Evolutionary conservation across 2,329 filamentous ascomycete genomes (phyloP).

Genomic region (Dactylellina sp.): DNA sequence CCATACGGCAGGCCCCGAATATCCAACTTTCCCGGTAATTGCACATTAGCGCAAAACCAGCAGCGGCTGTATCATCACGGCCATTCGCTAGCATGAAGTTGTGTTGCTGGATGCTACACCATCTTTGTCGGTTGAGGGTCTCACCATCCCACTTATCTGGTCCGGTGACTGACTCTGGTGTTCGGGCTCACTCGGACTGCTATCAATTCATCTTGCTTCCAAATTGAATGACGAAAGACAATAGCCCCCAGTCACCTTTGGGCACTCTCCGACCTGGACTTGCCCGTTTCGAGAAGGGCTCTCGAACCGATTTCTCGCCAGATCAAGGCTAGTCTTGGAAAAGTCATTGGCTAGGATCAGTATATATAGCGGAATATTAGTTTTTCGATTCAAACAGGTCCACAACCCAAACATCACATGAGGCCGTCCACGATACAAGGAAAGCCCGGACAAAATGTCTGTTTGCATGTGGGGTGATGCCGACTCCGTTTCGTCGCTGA

Average conservation of each 20-base stretch:
- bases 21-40: background rate
- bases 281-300: background rate
- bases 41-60: slow-evolving; percentile 9
- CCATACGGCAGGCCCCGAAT: background rate
- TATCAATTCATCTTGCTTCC: background rate
- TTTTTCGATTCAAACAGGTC: background rate
- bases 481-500: background rate
- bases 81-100: slow-evolving; percentile 12
- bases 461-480: background rate
- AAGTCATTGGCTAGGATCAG: slow-evolving; percentile 6
- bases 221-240: slow-evolving; percentile 20
- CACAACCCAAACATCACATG: slow-evolving; percentile 1
- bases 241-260: background rate
- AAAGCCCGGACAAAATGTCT: background rate
- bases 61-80: slow-evolving; percentile 10
- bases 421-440: background rate
- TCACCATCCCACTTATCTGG: background rate
- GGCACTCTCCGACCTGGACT: slow-evolving; percentile 3
- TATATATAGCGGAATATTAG: slow-evolving; percentile 19
- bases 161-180: slow-evolving; percentile 7
- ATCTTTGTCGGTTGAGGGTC: slow-evolving; percentile 4
- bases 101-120: slow-evolving; percentile 8
- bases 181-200: slow-evolving; percentile 5
- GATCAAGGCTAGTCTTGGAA: background rate
- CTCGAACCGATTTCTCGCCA: background rate